Conservation (phyloP, 805 yeast genomes). For the Ogataea henricii region DNA sequence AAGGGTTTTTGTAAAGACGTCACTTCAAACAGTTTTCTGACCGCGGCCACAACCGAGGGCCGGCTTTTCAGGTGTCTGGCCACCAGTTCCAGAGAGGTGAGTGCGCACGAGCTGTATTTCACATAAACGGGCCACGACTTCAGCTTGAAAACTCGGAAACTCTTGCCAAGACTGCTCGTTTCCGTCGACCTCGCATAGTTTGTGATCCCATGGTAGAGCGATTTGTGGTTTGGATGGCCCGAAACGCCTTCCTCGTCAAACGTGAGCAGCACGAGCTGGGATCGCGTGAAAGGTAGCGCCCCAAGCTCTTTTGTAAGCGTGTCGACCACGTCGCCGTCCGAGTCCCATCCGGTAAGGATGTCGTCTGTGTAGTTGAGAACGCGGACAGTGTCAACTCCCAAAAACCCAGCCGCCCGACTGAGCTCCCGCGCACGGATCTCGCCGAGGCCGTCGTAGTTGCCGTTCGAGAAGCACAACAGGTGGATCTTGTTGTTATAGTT, state of each 20-base stretch:
- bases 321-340: constrained; percentile 37
- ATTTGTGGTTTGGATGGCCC: constrained; percentile 81
- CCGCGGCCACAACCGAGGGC: background rate
- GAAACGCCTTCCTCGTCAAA: constrained; percentile 87
- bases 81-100: constrained; percentile 41
- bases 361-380: constrained; percentile 66
- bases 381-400: constrained; percentile 50
- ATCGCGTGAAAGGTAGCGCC: constrained; percentile 18
- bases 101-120: constrained; percentile 51
- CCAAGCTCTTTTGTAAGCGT: constrained; percentile 34
- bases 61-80: constrained; percentile 25
- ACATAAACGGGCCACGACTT: constrained; percentile 36
- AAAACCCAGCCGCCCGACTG: constrained; percentile 48
- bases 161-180: background rate
- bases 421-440: constrained; percentile 61
- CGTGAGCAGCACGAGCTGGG: constrained; percentile 55
- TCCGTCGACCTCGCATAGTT: constrained; percentile 26
- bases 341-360: constrained; percentile 67
- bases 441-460: constrained; percentile 79
- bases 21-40: background rate
- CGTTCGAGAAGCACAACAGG: constrained; percentile 72
- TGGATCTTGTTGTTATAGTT: constrained; percentile 52
- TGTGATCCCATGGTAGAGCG: constrained; percentile 55
- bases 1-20: background rate
- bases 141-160: constrained; percentile 28